These are phyloP conservation scores for Ehretia macrophylla DNA, from an alignment of 257 asterid species.

Conservation along the genomic window DNA sequence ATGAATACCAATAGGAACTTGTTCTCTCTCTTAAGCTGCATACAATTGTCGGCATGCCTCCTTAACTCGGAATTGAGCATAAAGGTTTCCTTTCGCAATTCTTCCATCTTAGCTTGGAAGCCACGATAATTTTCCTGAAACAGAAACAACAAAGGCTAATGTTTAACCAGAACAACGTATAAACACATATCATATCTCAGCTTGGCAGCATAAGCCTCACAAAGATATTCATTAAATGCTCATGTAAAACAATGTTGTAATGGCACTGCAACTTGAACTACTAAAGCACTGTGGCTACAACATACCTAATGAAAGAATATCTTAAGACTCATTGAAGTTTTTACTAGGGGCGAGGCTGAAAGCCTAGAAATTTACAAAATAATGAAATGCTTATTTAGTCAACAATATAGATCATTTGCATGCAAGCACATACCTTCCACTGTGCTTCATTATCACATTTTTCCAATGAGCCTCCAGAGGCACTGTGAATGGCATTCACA, in stretches of 20 bases:
- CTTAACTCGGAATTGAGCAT: not conserved
- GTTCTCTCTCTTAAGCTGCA: slow-evolving; percentile 14
- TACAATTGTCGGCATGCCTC: not conserved
- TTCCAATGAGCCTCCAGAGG: not conserved
- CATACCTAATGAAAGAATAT: too few species aligned
- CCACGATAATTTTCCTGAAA: slow-evolving; percentile 9
- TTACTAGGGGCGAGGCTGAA: not conserved
- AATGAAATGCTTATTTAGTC: not conserved
- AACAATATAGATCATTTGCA: too few species aligned
- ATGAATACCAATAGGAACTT: slow-evolving; percentile 12
- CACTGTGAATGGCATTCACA: not conserved
- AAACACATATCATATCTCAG: too few species aligned
- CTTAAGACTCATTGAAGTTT: too few species aligned
- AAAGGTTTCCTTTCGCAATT: slow-evolving; percentile 8
- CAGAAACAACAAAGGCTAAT: not conserved
- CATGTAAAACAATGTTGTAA: too few species aligned
- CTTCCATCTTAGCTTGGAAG: slow-evolving; percentile 13
- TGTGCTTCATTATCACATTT: not conserved
- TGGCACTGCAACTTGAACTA: too few species aligned
- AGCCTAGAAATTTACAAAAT: too few species aligned
- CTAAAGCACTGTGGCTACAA: too few species aligned
- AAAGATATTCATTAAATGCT: too few species aligned
- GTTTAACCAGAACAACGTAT: too few species aligned
- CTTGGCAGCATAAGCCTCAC: too few species aligned
- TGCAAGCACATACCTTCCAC: not conserved